These are phyloP conservation scores for Aspergillus ellipticus DNA, from an alignment of 495 filamentous ascomycete species.

Conservation along the genomic window DNA sequence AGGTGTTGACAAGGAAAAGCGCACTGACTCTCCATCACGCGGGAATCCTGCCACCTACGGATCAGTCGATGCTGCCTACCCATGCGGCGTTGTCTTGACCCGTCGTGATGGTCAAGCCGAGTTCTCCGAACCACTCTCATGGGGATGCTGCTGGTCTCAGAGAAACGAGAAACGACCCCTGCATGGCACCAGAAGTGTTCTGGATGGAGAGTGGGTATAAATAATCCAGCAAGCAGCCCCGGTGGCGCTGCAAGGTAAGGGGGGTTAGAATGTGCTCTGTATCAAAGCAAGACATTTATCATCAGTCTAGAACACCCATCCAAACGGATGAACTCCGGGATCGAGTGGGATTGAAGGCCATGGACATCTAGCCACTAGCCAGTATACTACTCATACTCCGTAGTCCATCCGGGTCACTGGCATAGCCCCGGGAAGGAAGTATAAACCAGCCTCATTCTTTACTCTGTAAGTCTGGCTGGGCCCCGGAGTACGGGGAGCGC, in stretches of 20 bases:
- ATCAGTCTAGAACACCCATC: background rate
- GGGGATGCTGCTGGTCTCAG: background rate
- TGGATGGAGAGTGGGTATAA: background rate
- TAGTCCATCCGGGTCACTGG: too few species aligned
- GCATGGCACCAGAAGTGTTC: background rate
- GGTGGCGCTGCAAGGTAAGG: background rate
- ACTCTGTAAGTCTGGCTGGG: too few species aligned
- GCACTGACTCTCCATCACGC: background rate
- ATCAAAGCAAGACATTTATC: background rate
- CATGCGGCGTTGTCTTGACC: background rate
- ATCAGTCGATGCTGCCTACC: background rate
- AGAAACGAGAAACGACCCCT: background rate
- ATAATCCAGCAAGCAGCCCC: background rate
- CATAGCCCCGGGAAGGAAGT: too few species aligned
- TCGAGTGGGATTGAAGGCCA: background rate
- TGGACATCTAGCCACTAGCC: background rate
- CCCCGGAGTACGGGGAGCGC: conserved; percentile 10
- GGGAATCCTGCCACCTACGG: background rate
- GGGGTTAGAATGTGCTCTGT: background rate
- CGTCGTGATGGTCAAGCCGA: background rate
- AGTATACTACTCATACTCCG: background rate
- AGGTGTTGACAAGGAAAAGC: background rate
- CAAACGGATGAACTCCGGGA: too few species aligned
- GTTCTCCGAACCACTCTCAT: background rate
- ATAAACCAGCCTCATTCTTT: too few species aligned